Evolutionary conservation across 352 stramenopile species (phyloP).

Genomic region (Aphanomyces euteiches): DNA sequence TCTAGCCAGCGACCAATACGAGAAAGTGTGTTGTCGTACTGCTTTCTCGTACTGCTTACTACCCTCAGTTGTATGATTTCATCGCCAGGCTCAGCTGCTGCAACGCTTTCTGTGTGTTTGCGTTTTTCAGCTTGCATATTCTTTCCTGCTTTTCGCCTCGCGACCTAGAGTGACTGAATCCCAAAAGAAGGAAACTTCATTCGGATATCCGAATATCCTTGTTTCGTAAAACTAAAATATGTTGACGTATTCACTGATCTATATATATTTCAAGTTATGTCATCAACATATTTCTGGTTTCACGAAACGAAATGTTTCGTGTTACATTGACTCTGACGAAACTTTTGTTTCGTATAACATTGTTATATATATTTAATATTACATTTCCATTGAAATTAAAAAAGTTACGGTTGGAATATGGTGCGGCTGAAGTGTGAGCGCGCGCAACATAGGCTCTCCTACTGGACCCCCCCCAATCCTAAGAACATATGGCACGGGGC

Average conservation of each 20-base stretch:
- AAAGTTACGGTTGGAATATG: too few relatives aligned
- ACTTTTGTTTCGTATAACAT: too few relatives aligned
- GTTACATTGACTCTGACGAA: too few relatives aligned
- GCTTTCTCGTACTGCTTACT: background rate
- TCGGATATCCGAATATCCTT: background rate
- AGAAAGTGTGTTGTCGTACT: background rate
- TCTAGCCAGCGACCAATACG: background rate
- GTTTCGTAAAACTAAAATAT: conserved; percentile 10
- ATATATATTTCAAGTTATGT: background rate
- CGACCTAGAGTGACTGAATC: background rate
- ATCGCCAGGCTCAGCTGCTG: background rate
- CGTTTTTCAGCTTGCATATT: background rate
- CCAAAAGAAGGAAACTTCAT: background rate
- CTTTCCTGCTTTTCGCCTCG: too few relatives aligned
- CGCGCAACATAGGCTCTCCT: too few relatives aligned
- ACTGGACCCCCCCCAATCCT: too few relatives aligned
- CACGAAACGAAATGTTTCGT: too few relatives aligned
- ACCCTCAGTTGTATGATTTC: background rate
- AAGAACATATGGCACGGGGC: too few relatives aligned
- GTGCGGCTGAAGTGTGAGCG: too few relatives aligned
- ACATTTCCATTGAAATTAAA: too few relatives aligned
- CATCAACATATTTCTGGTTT: background rate
- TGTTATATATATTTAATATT: too few relatives aligned
- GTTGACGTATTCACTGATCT: background rate
- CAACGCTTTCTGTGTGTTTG: background rate